Evolutionary conservation across 345 rosid species (phyloP), one percentile per base, ranked within the genome.

Genomic region (Reutealis trisperma): DNA sequence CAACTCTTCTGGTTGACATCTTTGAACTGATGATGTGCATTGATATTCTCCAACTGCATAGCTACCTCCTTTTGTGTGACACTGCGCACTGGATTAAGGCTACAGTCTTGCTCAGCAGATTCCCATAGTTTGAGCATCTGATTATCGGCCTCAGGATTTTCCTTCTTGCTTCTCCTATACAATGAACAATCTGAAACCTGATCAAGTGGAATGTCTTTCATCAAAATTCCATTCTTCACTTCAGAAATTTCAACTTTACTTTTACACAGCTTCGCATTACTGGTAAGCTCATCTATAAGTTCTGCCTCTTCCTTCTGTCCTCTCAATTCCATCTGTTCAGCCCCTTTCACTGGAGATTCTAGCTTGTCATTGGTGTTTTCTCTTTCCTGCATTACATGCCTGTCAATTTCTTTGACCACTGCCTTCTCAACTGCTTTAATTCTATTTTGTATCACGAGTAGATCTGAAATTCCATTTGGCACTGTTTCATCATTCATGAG

Each of bases 371-470:
- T 37, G n/a, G 70, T 37, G 41, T 61, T 67, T 3, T 19, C 37
- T 63, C 75, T 79, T 79, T 83, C 75, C 75, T 72, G 90, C 76
- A 71, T 76, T 15, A 77, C 79, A 42, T 75, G 74, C 84, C 75
- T 83, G 63, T 83, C 84, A 79, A 80, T 88, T 70, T 90, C 91
- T 75, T 84, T 86, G 42, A 47, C 25, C 71, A 77, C 58, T 4
- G 72, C 76, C 63, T 69, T 74, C 63, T 74, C 93, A 71, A 90
- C 86, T 67, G 86, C 89, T 76, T 83, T 84, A 34, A 86, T 82
- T 78, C 83, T 81, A 45, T 84, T 77, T 71, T 86, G 88, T 81
- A 88, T 84, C 80, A 86, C 81, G 83, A 82, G 82, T 83, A 88
- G 84, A 72, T 87, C 87, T 42, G 86, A 84, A 83, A 85, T 74